phyloP scores from a whole-genome alignment of 2,329 filamentous ascomycete species.

The Claviceps fusiformis region DNA sequence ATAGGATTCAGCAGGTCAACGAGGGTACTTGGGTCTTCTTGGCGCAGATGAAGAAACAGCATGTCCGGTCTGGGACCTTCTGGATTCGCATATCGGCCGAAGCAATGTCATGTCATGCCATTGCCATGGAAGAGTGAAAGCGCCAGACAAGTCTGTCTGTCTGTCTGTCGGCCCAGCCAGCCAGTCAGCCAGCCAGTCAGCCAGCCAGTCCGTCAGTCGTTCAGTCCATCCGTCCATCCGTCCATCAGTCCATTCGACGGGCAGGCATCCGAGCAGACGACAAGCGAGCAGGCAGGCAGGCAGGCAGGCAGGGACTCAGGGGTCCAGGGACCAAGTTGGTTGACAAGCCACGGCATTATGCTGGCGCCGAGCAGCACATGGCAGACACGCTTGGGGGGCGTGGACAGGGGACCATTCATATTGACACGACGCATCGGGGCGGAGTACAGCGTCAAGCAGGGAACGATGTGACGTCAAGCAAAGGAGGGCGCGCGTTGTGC shows the following conservation, averaged over 20 bases:
- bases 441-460: background rate
- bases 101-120: background rate
- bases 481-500: background rate
- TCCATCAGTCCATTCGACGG: too few species aligned
- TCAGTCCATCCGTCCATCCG: too few species aligned
- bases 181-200: too few species aligned
- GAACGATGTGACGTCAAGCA: slow-evolving; percentile 1
- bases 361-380: background rate
- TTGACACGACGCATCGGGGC: background rate
- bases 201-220: too few species aligned
- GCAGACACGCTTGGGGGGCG: background rate
- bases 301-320: too few species aligned
- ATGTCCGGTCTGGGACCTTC: background rate
- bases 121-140: too few species aligned
- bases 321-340: background rate
- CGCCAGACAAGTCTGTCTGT: too few species aligned
- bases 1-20: background rate
- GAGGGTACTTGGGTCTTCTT: background rate
- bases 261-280: too few species aligned
- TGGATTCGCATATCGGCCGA: background rate
- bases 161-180: too few species aligned
- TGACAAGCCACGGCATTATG: background rate
- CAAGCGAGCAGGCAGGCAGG: too few species aligned
- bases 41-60: background rate
- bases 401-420: background rate